phyloP scores from a whole-genome alignment of 495 filamentous ascomycete species.

The Xylaria bambusicola region DNA sequence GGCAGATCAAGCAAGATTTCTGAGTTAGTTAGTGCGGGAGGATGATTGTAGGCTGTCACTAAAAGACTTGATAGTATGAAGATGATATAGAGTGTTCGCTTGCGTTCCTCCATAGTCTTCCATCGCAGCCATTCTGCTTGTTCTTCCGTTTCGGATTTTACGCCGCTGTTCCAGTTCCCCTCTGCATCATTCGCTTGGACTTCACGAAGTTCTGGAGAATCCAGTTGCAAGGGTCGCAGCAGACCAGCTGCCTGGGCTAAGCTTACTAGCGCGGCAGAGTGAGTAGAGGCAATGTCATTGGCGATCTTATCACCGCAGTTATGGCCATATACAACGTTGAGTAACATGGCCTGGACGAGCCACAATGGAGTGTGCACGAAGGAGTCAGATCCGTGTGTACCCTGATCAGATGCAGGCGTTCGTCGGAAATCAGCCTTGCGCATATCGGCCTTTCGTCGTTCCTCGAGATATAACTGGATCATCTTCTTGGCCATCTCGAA shows the following conservation, averaged over 20 bases:
- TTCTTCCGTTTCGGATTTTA: conserved; percentile 61
- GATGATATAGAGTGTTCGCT: conserved; percentile 89
- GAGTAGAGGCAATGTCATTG: conserved; percentile 87
- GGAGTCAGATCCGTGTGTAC: conserved; percentile 59
- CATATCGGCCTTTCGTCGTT: conserved; percentile 86
- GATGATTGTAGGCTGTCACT: conserved; percentile 89
- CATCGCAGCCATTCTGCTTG: conserved; percentile 85
- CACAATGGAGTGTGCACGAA: conserved; percentile 84
- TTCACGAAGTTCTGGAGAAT: conserved; percentile 41
- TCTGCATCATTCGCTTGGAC: conserved; percentile 48
- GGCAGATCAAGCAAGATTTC: conserved; percentile 90
- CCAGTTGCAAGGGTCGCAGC: conserved; percentile 54
- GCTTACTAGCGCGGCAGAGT: conserved; percentile 87
- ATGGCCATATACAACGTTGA: conserved; percentile 95
- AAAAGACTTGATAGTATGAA: conserved; percentile 89
- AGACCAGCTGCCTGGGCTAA: conserved; percentile 86
- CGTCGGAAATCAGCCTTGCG: conserved; percentile 73
- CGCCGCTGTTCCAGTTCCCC: conserved; percentile 47
- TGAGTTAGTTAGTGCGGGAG: conserved; percentile 89
- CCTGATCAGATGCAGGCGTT: conserved; percentile 49
- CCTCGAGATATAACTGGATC: conserved; percentile 91
- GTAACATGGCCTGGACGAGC: conserved; percentile 97
- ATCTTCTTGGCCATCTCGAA: conserved; percentile 94
- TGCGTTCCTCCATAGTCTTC: conserved; percentile 87
- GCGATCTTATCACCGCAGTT: conserved; percentile 90